phyloP scores from a whole-genome alignment of 129 eudicot species.

The Daucus carota region DH1_v3.0 NC_030384.2:30784001-30784500 shows the following conservation, averaged over 20 bases:
- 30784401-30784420: slow-evolving; percentile 9
- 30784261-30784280: not conserved
- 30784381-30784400: not conserved
- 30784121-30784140: slow-evolving; percentile 70
- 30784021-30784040: slow-evolving; percentile 73
- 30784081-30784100: slow-evolving; percentile 77
- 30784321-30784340: not conserved
- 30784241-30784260: not conserved
- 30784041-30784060: slow-evolving; percentile 51
- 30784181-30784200: not conserved
- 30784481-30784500: slow-evolving; percentile 31
- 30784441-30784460: slow-evolving; percentile 27
- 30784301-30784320: not conserved
- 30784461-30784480: slow-evolving; percentile 30
- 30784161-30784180: not conserved
- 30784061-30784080: slow-evolving; percentile 71
- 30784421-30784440: slow-evolving; percentile 19
- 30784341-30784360: not conserved
- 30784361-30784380: not conserved
- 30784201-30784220: not conserved
- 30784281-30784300: not conserved
- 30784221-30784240: not conserved
- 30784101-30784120: slow-evolving; percentile 71
- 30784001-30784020: not conserved
- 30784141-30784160: slow-evolving; percentile 20